Conservation (phyloP, 2,329 filamentous ascomycete genomes). For the Erysiphe pulchra region DNA sequence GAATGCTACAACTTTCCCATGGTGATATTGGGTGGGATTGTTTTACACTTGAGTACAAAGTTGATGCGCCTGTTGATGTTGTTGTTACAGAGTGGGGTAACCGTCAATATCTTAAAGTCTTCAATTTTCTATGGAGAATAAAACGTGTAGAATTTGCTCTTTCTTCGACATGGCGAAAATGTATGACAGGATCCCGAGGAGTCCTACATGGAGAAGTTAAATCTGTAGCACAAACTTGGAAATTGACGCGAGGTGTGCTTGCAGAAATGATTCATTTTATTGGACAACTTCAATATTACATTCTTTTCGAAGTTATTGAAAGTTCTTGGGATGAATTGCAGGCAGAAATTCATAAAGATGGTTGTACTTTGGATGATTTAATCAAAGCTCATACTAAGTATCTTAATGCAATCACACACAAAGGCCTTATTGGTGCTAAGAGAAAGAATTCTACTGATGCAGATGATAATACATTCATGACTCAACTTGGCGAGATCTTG, state of each 20-base stretch:
- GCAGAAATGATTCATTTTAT: conserved; percentile 99
- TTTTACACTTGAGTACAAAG: conserved; percentile 96
- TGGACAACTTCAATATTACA: conserved; percentile 93
- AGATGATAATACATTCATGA: conserved; percentile 52
- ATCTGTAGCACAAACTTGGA: conserved; percentile 59
- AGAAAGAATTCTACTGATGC: conserved; percentile 18
- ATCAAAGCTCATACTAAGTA: conserved; percentile 81
- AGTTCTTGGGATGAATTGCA: conserved; percentile 84
- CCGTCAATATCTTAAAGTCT: conserved; percentile 92
- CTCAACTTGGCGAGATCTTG: conserved; percentile 75
- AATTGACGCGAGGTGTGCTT: conserved; percentile 61
- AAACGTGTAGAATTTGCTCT: conserved; percentile 94
- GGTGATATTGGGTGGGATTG: conserved; percentile 98
- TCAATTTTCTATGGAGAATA: conserved; percentile 96
- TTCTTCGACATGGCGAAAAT: conserved; percentile 73
- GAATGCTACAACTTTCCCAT: conserved; percentile 88
- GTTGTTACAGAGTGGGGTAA: conserved; percentile 91
- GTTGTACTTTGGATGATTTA: conserved; percentile 80
- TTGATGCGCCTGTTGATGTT: conserved; percentile 86
- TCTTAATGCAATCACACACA: conserved; percentile 82
- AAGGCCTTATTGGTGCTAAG: conserved; percentile 65
- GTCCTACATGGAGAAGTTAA: conserved; percentile 55
- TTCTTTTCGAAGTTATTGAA: conserved; percentile 95
- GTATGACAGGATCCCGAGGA: conserved; percentile 85
- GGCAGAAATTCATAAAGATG: conserved; percentile 54